Conservation (phyloP, 176 grass and related monocot species). For the Otatea glauca region DNA sequence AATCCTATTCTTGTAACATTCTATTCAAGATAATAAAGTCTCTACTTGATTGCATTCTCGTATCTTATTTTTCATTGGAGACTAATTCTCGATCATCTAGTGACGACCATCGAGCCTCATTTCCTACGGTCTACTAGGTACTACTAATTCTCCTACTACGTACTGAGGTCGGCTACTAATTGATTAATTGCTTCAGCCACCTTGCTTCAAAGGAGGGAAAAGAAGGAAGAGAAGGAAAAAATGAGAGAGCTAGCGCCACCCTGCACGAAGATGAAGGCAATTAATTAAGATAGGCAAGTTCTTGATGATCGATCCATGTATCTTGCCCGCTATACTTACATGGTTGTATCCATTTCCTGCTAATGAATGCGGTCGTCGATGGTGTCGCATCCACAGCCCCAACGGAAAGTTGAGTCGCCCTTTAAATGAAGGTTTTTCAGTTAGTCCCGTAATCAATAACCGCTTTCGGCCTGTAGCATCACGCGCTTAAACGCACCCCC, state of each 20-base stretch:
- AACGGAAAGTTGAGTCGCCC: slow-evolving; percentile 39
- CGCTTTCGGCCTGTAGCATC: slow-evolving; percentile 42
- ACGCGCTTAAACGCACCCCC: neutral
- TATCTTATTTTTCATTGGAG: too few relatives aligned
- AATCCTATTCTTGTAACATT: too few relatives aligned
- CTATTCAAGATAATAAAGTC: too few relatives aligned
- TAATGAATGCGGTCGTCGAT: slow-evolving; percentile 48
- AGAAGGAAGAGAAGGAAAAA: neutral
- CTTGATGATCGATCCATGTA: neutral
- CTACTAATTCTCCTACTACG: neutral
- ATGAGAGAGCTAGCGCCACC: neutral
- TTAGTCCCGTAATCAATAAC: neutral
- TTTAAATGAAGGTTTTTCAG: slow-evolving; percentile 31
- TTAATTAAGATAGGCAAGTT: neutral
- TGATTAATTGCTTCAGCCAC: slow-evolving; percentile 51
- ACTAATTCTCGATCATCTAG: too few relatives aligned
- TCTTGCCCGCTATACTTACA: neutral
- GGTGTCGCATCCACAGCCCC: slow-evolving; percentile 39
- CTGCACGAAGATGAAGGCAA: neutral
- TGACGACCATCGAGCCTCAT: neutral
- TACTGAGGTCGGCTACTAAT: neutral
- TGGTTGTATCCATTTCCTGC: neutral
- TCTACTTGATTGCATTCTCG: too few relatives aligned
- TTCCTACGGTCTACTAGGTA: neutral
- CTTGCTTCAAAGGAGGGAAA: slow-evolving; percentile 50